A percentile compares a stretch with the other conserved stretches of the same genome.
These are phyloP conservation scores for Speleostelium caveatum DNA, from an alignment of 78 protist species.

Conservation along the genomic window DNA sequence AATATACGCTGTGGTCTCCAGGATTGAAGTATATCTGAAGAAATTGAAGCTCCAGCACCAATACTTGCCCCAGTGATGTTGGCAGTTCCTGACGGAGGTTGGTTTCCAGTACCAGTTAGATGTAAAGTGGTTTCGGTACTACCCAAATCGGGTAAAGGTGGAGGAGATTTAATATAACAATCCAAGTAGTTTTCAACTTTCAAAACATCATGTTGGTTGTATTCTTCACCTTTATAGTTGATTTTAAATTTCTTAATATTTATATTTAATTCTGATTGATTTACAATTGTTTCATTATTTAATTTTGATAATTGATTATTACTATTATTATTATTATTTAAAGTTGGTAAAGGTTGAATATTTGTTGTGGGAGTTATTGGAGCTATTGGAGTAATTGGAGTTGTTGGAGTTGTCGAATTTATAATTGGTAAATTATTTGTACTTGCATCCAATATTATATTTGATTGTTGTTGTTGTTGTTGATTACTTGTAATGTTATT, in stretches of 20 bases:
- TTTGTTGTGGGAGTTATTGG: neutral
- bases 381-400: neutral
- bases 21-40: neutral
- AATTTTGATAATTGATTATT: neutral
- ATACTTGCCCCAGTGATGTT: neutral
- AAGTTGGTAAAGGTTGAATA: no score
- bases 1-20: slow-evolving; percentile 86
- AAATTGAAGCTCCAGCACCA: neutral
- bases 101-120: neutral
- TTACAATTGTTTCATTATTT: slow-evolving; percentile 18
- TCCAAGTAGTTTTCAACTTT: slow-evolving; percentile 35
- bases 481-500: neutral
- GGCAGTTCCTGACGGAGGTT: neutral
- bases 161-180: slow-evolving; percentile 31
- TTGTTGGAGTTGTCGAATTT: neutral
- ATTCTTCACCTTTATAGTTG: neutral
- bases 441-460: neutral
- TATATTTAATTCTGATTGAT: slow-evolving; percentile 35
- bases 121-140: neutral
- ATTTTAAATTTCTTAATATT: slow-evolving; percentile 34
- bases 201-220: neutral
- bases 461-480: slow-evolving; percentile 12
- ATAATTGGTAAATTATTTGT: neutral
- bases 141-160: slow-evolving; percentile 60
- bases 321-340: neutral